Conservation (phyloP, 2,329 filamentous ascomycete genomes). For the Arthrobotrys sinensis region DNA sequence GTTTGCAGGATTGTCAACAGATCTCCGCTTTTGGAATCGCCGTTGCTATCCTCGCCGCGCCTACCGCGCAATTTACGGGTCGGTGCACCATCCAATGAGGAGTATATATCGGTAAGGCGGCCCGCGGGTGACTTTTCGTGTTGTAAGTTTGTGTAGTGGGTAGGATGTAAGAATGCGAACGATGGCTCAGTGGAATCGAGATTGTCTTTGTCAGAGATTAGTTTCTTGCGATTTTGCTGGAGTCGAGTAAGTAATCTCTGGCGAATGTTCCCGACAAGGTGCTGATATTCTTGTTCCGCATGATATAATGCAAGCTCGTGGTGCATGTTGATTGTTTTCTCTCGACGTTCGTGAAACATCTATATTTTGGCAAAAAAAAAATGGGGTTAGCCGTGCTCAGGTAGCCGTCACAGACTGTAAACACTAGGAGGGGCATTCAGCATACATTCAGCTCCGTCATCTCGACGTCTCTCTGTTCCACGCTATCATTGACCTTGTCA, state of each 20-base stretch:
- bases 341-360: conserved; percentile 51
- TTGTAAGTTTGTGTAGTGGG: conserved; percentile 42
- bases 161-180: conserved; percentile 50
- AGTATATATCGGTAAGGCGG: conserved; percentile 56
- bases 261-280: conserved; percentile 55
- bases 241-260: conserved; percentile 49
- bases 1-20: conserved; percentile 52
- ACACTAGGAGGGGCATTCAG: neutral
- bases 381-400: neutral
- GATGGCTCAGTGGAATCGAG: conserved; percentile 52
- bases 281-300: conserved; percentile 58
- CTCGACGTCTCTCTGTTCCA: conserved; percentile 55
- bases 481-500: conserved; percentile 51
- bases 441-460: conserved; percentile 57
- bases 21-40: conserved; percentile 44
- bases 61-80: conserved; percentile 55
- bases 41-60: conserved; percentile 55
- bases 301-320: conserved; percentile 51
- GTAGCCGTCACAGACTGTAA: neutral
- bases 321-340: conserved; percentile 47
- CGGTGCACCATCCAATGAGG: conserved; percentile 44
- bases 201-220: conserved; percentile 59
- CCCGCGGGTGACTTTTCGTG: conserved; percentile 52
- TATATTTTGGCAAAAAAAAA: conserved; percentile 10
- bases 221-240: conserved; percentile 54